Base-by-base conservation (phyloP, 768 basidiomycete species). In the Tubosaeta brunneosetosa region DNA sequence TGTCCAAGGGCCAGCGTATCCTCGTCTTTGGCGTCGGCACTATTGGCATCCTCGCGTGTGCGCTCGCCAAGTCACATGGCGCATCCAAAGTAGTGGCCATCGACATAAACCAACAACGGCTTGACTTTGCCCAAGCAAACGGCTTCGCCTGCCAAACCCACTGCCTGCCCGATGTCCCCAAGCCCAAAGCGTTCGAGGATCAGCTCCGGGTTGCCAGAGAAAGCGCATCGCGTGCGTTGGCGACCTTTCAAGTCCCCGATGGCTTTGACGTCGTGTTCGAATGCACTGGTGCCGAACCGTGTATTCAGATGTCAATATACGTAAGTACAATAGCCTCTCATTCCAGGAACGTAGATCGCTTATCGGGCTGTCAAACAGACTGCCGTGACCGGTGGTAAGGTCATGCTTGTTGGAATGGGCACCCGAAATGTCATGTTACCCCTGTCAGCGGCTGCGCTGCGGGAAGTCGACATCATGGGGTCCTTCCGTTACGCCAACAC, bases 331-430 rank as follows among this genome's bases (percentile, higher is more conserved):
- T 51, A 27, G 51, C 47, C 57, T 58, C 57, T 51, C 40, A 33
- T 58, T 42, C 25, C 49, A 46, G 32, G 34, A 52, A 47, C 14
- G 34, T 51, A 29, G 40, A 37, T 32, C 22, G 49, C 64, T 60
- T 55, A 65, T 44, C 51, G 34, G 44, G n/a, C 34, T 47, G 29
- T 49, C 48, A 32, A 25, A 49, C 67, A 93, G 91, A 82, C 85
- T 61, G 91, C 94, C 14, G 75, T 79, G 47, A 76, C 88, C 16
- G 94, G 94, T 47, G 91, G 91, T 46, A 91, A 88, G 66, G 91
- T 97, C 51, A 85, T 92, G 78, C 88, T 93, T 62, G 83, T 98
- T 58, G 95, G 95, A 19, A 98, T 98, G 95, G 95, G 95, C 59
- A 83, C 91, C 14, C 81, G 86, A 53, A 87, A 85, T 61, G 81